A percentile compares a stretch with the other conserved stretches of the same genome.
These are phyloP conservation scores for Clathrus columnatus DNA, from an alignment of 768 basidiomycete species.

Conservation along the genomic window DNA sequence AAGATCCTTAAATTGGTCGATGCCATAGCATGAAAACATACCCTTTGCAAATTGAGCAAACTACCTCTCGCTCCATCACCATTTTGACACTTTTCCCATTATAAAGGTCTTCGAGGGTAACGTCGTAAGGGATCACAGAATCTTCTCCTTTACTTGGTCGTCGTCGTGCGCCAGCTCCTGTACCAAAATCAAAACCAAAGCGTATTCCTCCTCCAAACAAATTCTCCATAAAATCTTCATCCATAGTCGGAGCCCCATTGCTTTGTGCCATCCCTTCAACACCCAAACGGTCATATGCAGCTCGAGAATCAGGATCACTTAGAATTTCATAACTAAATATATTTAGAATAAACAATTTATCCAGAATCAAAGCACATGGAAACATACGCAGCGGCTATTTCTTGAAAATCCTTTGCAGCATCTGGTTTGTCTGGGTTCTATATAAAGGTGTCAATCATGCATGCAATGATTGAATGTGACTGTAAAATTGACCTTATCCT, in stretches of 20 bases:
- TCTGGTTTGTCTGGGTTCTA: slow-evolving; percentile 85
- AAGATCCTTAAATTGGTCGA: neutral
- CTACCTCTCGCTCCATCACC: slow-evolving; percentile 77
- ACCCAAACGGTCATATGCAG: slow-evolving; percentile 65
- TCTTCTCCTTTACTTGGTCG: slow-evolving; percentile 58
- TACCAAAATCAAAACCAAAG: slow-evolving; percentile 58
- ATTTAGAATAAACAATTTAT: neutral
- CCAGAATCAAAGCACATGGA: slow-evolving; percentile 4
- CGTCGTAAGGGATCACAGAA: slow-evolving; percentile 68
- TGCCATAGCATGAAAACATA: slow-evolving; percentile 23
- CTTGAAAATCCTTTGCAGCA: slow-evolving; percentile 79
- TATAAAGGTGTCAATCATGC: neutral
- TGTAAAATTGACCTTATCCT: slow-evolving; percentile 56
- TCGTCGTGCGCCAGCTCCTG: slow-evolving; percentile 25
- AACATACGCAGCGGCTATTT: slow-evolving; percentile 78
- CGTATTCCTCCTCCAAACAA: slow-evolving; percentile 57
- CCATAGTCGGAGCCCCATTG: slow-evolving; percentile 41
- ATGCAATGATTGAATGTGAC: neutral
- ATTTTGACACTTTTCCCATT: slow-evolving; percentile 85
- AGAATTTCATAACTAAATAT: slow-evolving; percentile 69
- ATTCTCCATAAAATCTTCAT: slow-evolving; percentile 66
- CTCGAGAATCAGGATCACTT: slow-evolving; percentile 57
- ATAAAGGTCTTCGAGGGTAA: slow-evolving; percentile 88
- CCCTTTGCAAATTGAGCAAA: slow-evolving; percentile 80
- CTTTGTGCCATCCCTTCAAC: slow-evolving; percentile 55